Evolutionary conservation across 2,329 filamentous ascomycete species (phyloP).

Genomic region (Aspergillus flavus): DNA sequence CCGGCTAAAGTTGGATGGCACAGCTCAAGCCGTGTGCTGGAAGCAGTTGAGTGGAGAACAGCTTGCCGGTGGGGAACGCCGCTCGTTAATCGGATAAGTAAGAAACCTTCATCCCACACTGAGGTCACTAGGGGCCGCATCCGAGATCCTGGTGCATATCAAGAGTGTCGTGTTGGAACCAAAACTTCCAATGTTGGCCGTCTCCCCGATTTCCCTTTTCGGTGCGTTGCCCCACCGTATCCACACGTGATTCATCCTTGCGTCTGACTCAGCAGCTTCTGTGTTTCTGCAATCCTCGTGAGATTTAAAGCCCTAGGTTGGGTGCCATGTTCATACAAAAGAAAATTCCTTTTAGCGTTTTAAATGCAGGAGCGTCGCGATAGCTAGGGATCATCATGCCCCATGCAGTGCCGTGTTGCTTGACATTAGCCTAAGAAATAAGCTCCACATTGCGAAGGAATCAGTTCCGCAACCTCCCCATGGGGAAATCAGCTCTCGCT

Average conservation of each 20-base stretch:
- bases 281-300: background rate
- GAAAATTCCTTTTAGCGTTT: background rate
- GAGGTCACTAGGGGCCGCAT: conserved; percentile 3
- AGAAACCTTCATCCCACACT: conserved; percentile 13
- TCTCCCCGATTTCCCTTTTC: conserved; percentile 26
- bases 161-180: conserved; percentile 13
- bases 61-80: conserved; percentile 17
- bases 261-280: conserved; percentile 13
- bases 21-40: conserved; percentile 14
- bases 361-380: background rate
- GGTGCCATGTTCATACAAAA: background rate
- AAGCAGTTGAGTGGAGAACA: conserved; percentile 16
- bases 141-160: conserved; percentile 10
- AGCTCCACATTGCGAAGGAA: conserved; percentile 4
- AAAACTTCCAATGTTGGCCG: conserved; percentile 24
- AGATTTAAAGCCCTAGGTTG: background rate
- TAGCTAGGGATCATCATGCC: background rate
- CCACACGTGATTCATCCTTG: conserved; percentile 19
- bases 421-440: background rate
- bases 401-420: background rate
- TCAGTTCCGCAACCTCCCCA: conserved; percentile 7
- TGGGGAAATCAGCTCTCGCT: conserved; percentile 3
- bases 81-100: conserved; percentile 13
- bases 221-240: conserved; percentile 14
- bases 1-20: conserved; percentile 11